Evolutionary conservation across 371 early-diverging fungal species (phyloP), one percentile per base, ranked within the genome.

Genomic region (Choanephora cucurbitarum): DNA sequence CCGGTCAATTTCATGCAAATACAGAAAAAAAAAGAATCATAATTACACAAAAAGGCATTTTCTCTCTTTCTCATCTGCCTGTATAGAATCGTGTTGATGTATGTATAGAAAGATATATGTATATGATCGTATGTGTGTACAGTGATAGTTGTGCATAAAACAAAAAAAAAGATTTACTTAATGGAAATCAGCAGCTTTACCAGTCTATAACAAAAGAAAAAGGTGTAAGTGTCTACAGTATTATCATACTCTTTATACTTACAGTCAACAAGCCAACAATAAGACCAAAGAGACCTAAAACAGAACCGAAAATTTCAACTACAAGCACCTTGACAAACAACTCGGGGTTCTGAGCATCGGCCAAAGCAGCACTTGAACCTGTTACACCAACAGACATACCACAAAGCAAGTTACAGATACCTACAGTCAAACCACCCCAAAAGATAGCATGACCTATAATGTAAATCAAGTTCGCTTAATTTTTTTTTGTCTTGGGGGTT

Each of bases 381-480:
- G 93, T 92, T 51, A 96, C 80, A 24, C 98, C 98, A n/a, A 98
- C 96, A 17, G 90, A 87, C 14, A 98, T 72, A 34, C 97, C 98
- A 66, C 98, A 98, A 41, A 93, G 81, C 44, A 98, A 70, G 73
- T 98, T 95, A 57, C 95, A 89, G 11, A 96, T 52, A 58, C 98
- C 98, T 31, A 97, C 97, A 10, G 95, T 95, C 64, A 97, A 70
- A 37, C 98, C 98, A 49, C 92, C 90, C 97, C 97, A 98, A 74
- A 98, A 98, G 39, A 98, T 72, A 22, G 97, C 88, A 71, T 85
- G 94, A 14, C 94, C 94, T 86, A 65, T 22, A n/a, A n/a, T n/a
- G n/a, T n/a, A n/a, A n/a, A 43, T 18, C 28, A 21, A n/a, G 0
- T 24, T n/a, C 45, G 1, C 3, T 39, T 23, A 18, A 7, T 24